Conservation (phyloP, 495 filamentous ascomycete species). For the Neurospora sp. region DNA sequence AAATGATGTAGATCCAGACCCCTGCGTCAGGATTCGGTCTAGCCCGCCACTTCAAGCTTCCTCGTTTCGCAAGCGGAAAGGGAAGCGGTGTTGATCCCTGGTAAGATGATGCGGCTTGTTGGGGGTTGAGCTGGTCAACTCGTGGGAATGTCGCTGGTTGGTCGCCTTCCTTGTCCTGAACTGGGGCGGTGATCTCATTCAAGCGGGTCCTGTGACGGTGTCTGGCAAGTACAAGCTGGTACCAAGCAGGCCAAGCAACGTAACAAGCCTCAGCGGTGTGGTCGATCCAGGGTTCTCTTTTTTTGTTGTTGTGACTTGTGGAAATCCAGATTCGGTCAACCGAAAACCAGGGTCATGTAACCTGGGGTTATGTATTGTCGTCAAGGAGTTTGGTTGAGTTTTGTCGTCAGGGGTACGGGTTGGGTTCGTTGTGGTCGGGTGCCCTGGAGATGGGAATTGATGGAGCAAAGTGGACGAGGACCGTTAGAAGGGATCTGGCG, state of each 20-base stretch:
- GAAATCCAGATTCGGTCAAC: neutral
- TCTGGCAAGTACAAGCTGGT: neutral
- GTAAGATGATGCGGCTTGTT: neutral
- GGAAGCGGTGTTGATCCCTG: neutral
- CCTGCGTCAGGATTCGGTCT: neutral
- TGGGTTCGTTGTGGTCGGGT: neutral
- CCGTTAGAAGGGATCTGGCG: neutral
- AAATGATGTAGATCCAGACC: neutral
- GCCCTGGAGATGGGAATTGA: neutral
- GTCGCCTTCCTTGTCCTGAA: neutral
- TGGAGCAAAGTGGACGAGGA: neutral
- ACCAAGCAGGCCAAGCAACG: neutral
- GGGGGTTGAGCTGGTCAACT: neutral
- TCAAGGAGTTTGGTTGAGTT: neutral
- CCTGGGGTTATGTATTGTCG: neutral
- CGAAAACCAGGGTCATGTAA: neutral
- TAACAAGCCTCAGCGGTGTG: neutral
- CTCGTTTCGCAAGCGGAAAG: neutral
- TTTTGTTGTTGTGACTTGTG: neutral
- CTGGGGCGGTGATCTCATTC: neutral
- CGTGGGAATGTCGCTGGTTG: neutral
- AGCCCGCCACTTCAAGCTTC: neutral
- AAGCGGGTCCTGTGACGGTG: neutral
- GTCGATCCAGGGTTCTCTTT: neutral
- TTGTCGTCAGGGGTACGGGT: neutral